Conservation (phyloP, 108 stramenopile genomes). For the Cyclostephanos tholiformis region DNA sequence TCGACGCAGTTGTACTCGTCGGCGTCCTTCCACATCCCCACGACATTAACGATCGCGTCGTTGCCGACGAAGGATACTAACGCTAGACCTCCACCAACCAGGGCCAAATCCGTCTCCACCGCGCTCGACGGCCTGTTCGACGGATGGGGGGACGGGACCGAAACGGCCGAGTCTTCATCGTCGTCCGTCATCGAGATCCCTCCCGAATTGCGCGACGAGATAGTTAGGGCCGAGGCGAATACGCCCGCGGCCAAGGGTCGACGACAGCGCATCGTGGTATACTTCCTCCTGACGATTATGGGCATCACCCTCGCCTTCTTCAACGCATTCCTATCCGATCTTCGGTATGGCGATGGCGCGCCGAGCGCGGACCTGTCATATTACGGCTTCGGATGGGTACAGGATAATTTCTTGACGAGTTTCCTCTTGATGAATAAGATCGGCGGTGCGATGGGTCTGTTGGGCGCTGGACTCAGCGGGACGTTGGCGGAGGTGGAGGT, state of each 20-base stretch:
- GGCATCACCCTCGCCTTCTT: slow-evolving; percentile 55
- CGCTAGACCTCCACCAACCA: too few species aligned
- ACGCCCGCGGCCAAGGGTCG: slow-evolving; percentile 77
- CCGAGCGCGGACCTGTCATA: slow-evolving; percentile 45
- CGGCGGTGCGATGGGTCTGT: slow-evolving; percentile 63
- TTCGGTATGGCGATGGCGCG: slow-evolving; percentile 54
- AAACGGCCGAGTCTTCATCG: neutral
- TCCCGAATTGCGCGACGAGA: slow-evolving; percentile 62
- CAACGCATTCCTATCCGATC: slow-evolving; percentile 74
- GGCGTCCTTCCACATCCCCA: too few species aligned
- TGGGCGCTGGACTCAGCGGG: slow-evolving; percentile 62
- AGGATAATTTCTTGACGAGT: slow-evolving; percentile 45
- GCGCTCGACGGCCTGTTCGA: neutral
- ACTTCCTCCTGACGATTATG: slow-evolving; percentile 48
- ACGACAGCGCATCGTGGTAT: slow-evolving; percentile 58
- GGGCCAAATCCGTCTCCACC: neutral
- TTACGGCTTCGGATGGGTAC: slow-evolving; percentile 79
- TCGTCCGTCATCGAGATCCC: slow-evolving; percentile 52
- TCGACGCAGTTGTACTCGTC: too few species aligned
- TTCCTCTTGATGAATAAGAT: slow-evolving; percentile 80
- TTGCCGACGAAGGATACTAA: too few species aligned
- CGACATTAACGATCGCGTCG: too few species aligned
- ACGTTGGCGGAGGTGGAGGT: slow-evolving; percentile 71
- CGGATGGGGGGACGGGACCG: neutral
- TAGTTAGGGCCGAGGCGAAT: slow-evolving; percentile 79